These are phyloP conservation scores for Coelastrella sp. DNA, from an alignment of 139 green algal genomes.

Conservation along the genomic window DNA sequence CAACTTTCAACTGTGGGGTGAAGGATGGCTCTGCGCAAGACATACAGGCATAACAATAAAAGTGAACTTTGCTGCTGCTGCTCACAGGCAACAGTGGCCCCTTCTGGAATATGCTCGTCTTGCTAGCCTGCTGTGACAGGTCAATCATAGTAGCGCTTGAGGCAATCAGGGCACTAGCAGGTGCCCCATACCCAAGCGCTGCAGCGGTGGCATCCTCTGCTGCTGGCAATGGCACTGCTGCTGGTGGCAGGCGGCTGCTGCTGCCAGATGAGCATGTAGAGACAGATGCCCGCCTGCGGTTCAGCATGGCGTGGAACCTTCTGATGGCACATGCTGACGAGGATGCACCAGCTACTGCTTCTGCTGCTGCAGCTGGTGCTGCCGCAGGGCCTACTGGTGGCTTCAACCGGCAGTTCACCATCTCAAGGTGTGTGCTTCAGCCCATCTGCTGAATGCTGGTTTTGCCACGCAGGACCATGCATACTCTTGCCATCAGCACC, in stretches of 20 bases:
- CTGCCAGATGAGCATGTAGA: slow-evolving; percentile 42
- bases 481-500: too few species aligned
- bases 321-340: slow-evolving; percentile 60
- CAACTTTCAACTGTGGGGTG: too few species aligned
- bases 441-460: too few species aligned
- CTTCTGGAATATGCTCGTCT: slow-evolving; percentile 77
- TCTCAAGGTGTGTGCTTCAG: slow-evolving; percentile 4
- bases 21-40: too few species aligned
- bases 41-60: neutral
- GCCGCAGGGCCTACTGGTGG: neutral
- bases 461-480: too few species aligned
- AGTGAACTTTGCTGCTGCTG: neutral
- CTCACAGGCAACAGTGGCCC: slow-evolving; percentile 40
- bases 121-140: slow-evolving; percentile 74
- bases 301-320: slow-evolving; percentile 66
- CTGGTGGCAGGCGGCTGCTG: neutral
- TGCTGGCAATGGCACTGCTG: neutral
- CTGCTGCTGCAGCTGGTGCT: slow-evolving; percentile 19
- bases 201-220: slow-evolving; percentile 10
- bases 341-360: neutral
- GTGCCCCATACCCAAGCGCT: slow-evolving; percentile 46
- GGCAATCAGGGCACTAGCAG: slow-evolving; percentile 70
- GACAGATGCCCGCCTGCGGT: neutral
- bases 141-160: slow-evolving; percentile 78
- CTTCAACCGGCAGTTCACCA: slow-evolving; percentile 37